These are phyloP conservation scores for Epichloe hybrida DNA, from an alignment of 2,329 filamentous ascomycete species.

Conservation along the genomic window DNA sequence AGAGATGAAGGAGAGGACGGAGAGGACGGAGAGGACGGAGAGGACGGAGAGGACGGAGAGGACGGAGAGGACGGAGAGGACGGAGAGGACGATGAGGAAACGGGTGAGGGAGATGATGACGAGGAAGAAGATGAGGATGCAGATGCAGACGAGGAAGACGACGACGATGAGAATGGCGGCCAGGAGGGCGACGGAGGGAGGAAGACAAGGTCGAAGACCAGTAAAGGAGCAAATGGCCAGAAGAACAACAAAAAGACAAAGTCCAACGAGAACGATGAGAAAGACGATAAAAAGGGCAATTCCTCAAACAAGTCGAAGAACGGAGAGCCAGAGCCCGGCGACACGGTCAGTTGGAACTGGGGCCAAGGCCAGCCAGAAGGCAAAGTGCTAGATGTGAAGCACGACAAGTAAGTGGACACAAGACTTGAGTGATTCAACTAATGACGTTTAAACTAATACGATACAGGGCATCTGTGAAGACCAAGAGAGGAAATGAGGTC, in stretches of 20 bases:
- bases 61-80: background rate
- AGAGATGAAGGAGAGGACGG: slow-evolving; percentile 1
- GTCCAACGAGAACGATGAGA: background rate
- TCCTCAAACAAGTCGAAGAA: slow-evolving; percentile 6
- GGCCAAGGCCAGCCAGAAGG: slow-evolving; percentile 28
- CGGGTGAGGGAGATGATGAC: background rate
- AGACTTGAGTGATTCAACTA: background rate
- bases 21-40: background rate
- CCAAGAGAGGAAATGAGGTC: slow-evolving; percentile 28
- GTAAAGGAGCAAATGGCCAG: background rate
- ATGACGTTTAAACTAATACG: background rate
- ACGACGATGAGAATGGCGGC: no score
- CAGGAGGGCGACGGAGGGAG: background rate
- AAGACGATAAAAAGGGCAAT: background rate
- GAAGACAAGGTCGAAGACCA: background rate
- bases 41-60: background rate
- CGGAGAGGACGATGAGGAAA: background rate
- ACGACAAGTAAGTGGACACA: slow-evolving; percentile 22
- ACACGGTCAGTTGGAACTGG: slow-evolving; percentile 35
- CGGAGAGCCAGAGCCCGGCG: slow-evolving; percentile 22
- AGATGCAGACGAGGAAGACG: background rate
- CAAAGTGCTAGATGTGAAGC: slow-evolving; percentile 30
- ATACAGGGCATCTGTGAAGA: slow-evolving; percentile 23
- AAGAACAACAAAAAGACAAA: background rate
- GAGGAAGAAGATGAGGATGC: slow-evolving; percentile 2